These are phyloP conservation scores for Cyberlindnera euphorbiae DNA, from an alignment of 805 yeast genomes.

Conservation along the genomic window DNA sequence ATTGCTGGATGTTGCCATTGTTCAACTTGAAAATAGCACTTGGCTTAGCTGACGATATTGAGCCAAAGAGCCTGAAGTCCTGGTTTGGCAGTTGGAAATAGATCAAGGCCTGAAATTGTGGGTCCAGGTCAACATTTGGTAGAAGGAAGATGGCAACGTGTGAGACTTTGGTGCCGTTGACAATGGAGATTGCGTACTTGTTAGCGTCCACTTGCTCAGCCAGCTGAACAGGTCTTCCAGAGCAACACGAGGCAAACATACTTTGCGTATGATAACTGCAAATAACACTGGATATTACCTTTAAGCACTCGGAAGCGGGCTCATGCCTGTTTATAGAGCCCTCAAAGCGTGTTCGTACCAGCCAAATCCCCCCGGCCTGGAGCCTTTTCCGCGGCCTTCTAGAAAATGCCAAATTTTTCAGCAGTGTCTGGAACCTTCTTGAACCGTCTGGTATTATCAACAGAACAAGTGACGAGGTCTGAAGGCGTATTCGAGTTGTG, in stretches of 20 bases:
- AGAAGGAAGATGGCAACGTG: conserved; percentile 81
- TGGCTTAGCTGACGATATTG: conserved; percentile 62
- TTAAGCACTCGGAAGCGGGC: too few relatives aligned
- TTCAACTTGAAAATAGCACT: conserved; percentile 88
- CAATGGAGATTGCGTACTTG: conserved; percentile 61
- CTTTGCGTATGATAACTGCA: too few relatives aligned
- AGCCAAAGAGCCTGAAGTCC: conserved; percentile 64
- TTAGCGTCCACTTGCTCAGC: conserved; percentile 65
- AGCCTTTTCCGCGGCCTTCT: conserved; percentile 1
- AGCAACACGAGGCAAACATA: conserved; percentile 76
- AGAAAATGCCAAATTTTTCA: conserved; percentile 1
- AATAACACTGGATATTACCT: too few relatives aligned
- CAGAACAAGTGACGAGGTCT: too few relatives aligned
- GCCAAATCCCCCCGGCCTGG: too few relatives aligned
- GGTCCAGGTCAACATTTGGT: conserved; percentile 75
- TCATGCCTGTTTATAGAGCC: too few relatives aligned
- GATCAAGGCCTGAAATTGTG: conserved; percentile 73
- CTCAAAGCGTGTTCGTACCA: background rate
- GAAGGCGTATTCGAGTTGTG: too few relatives aligned
- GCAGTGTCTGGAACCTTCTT: background rate
- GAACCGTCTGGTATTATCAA: too few relatives aligned
- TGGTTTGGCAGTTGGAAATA: conserved; percentile 67
- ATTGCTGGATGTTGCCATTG: conserved; percentile 30
- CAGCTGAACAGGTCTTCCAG: conserved; percentile 57
- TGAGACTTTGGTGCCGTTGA: conserved; percentile 60